Evolutionary conservation across 192 early-diverging fungal species (phyloP), one percentile per base, ranked within the genome.

Genomic region (Podila minutissima): DNA sequence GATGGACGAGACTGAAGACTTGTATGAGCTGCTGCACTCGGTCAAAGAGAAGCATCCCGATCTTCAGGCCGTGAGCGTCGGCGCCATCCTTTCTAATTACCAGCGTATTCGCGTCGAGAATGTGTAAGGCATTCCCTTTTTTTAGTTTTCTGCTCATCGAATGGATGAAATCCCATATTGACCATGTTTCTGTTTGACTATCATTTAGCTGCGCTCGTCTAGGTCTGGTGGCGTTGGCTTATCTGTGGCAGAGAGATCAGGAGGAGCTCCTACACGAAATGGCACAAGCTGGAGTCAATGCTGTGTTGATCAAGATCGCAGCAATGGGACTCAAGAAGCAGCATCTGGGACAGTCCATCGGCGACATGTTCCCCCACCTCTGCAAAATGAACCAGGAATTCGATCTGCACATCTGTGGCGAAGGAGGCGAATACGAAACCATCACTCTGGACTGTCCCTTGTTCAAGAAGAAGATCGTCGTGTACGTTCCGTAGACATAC

Each of bases 371-470:
- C 57, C 92, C 92, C n/a, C 82, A 90, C 53, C 86, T 99, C 10
- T 82, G 93, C 63, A 72, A 72, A 31, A 83, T 95, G 91, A 86
- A 93, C 72, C 82, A 92, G 32, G 91, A 90, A 64, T 97, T 91
- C 69, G 95, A 92, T 32, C 66, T 94, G 32, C 93, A 99, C 82
- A 87, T 96, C 7, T 98, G 97, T 71, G 98, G 98, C 37, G 98
- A 99, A 84, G 98, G 98, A 64, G 98, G 98, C 31, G 98, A 99
- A 84, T 99, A 93, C 74, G 98, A 99, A 73, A 94, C 97, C 6
- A 88, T 98, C 62, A 96, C 95, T 0, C 74, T 98, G 46, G 96
- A 99, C 70, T 96, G 93, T 67, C 97, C 97, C 4, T 69, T 99
- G 31, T 99, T 97, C 74, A 92, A 91, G 57, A 92, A 90, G 62